These are phyloP conservation scores for Fusarium agapanthi DNA, from an alignment of 2,329 filamentous ascomycete species.

Conservation along the genomic window DNA sequence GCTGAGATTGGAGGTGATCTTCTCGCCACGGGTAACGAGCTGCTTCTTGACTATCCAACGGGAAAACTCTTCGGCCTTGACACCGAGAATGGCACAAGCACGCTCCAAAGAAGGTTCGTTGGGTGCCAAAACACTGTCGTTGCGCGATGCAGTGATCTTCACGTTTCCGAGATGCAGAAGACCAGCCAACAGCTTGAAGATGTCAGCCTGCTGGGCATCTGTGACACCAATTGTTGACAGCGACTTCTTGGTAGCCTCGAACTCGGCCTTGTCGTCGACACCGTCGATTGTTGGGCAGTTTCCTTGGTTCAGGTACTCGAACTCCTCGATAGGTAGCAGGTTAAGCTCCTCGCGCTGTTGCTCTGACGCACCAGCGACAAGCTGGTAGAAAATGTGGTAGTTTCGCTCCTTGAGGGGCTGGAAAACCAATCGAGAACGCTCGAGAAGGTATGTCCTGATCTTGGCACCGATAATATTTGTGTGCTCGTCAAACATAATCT, in stretches of 20 bases:
- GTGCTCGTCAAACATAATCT: conserved; percentile 97
- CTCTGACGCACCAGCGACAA: conserved; percentile 90
- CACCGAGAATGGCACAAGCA: conserved; percentile 86
- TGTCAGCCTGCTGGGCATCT: conserved; percentile 76
- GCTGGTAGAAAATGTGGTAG: conserved; percentile 99
- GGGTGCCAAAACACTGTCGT: conserved; percentile 83
- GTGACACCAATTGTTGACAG: conserved; percentile 87
- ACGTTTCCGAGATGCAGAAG: conserved; percentile 95
- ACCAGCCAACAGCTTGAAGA: conserved; percentile 90
- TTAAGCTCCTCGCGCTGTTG: conserved; percentile 81
- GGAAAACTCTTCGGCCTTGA: conserved; percentile 85
- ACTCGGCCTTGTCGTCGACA: conserved; percentile 95
- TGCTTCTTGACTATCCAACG: conserved; percentile 99
- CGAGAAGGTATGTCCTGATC: conserved; percentile 94
- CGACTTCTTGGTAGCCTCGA: conserved; percentile 86
- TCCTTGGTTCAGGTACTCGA: conserved; percentile 96
- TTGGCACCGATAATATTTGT: conserved; percentile 98
- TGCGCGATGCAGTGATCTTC: conserved; percentile 90
- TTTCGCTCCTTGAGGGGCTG: conserved; percentile 97
- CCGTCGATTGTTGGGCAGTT: conserved; percentile 90
- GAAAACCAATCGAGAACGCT: conserved; percentile 95
- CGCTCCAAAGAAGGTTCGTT: conserved; percentile 83
- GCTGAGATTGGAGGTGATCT: conserved; percentile 94
- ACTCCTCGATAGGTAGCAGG: conserved; percentile 85
- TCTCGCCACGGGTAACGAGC: conserved; percentile 93